phyloP scores from a whole-genome alignment of 2,329 filamentous ascomycete genomes.

The Aureobasidium sp. region DNA sequence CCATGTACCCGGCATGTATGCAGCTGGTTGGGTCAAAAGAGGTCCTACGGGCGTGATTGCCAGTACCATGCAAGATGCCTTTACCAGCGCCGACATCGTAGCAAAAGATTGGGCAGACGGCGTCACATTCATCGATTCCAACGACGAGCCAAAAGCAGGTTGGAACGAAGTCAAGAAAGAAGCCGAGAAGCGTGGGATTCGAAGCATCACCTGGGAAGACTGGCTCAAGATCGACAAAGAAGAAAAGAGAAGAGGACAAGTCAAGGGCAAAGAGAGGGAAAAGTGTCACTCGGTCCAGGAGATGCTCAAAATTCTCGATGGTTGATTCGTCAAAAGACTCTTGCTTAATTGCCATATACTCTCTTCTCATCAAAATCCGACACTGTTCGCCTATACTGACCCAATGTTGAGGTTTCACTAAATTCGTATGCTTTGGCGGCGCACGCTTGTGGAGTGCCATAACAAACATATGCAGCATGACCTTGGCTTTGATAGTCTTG shows the following conservation, averaged over 20 bases:
- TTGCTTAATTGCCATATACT: too few relatives aligned
- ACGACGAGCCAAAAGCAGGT: conserved; percentile 41
- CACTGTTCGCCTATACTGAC: too few relatives aligned
- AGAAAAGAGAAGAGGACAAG: conserved; percentile 59
- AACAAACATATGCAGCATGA: too few relatives aligned
- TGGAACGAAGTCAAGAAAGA: conserved; percentile 70
- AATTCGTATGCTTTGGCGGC: too few relatives aligned
- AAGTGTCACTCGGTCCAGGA: conserved; percentile 51
- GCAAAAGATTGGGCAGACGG: conserved; percentile 60
- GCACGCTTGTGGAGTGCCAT: too few relatives aligned
- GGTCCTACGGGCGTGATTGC: conserved; percentile 95
- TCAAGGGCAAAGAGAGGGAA: conserved; percentile 68
- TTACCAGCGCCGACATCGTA: conserved; percentile 77
- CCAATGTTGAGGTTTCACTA: too few relatives aligned
- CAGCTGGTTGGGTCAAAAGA: conserved; percentile 91
- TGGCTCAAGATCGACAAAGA: conserved; percentile 79
- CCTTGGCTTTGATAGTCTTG: too few relatives aligned
- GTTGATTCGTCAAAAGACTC: conserved; percentile 1
- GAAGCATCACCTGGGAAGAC: conserved; percentile 69
- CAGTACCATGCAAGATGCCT: conserved; percentile 91
- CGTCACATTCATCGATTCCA: conserved; percentile 39
- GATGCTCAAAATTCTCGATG: conserved; percentile 46
- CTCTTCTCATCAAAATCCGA: background rate
- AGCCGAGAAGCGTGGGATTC: conserved; percentile 46
- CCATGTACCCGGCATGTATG: conserved; percentile 69